phyloP scores from a whole-genome alignment of 2,329 filamentous ascomycete species.

The Colletotrichum orchidophilum region DNA sequence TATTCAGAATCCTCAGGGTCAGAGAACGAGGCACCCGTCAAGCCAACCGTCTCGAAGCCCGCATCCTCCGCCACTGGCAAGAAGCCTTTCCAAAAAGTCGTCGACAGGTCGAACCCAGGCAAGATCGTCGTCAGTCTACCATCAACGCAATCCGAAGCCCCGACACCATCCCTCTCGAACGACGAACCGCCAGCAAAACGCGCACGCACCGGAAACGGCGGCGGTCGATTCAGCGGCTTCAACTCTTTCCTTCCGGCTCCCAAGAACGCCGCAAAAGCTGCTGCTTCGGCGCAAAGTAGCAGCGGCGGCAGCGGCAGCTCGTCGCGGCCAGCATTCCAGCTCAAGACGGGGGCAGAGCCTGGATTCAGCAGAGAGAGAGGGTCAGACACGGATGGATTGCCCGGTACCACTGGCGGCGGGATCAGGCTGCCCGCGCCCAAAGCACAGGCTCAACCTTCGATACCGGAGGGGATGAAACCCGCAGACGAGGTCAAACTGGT shows the following conservation, averaged over 20 bases:
- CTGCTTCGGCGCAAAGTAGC: slow-evolving; percentile 44
- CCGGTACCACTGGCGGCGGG: slow-evolving; percentile 37
- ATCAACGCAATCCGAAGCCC: slow-evolving; percentile 50
- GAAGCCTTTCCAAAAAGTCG: slow-evolving; percentile 78
- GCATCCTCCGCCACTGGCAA: slow-evolving; percentile 45
- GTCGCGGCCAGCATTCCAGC: slow-evolving; percentile 55
- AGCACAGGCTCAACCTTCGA: slow-evolving; percentile 53
- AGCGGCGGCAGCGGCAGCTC: slow-evolving; percentile 38
- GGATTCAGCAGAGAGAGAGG: slow-evolving; percentile 80
- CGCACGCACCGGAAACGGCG: slow-evolving; percentile 61
- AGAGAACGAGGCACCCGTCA: slow-evolving; percentile 52
- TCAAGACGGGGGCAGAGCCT: slow-evolving; percentile 86
- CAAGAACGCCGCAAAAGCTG: slow-evolving; percentile 64
- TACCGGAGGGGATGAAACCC: slow-evolving; percentile 65
- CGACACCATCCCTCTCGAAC: slow-evolving; percentile 40
- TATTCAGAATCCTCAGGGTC: slow-evolving; percentile 85
- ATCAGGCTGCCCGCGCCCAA: slow-evolving; percentile 54
- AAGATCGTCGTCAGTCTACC: slow-evolving; percentile 87
- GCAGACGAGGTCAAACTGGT: slow-evolving; percentile 74
- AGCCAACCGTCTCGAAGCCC: slow-evolving; percentile 43
- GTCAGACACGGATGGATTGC: slow-evolving; percentile 37
- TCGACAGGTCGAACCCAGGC: slow-evolving; percentile 82
- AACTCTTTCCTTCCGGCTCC: slow-evolving; percentile 88
- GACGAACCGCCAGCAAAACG: slow-evolving; percentile 77
- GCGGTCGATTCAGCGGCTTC: slow-evolving; percentile 80